Base-by-base conservation (phyloP, 176 grass and related monocot genomes). In the Rhynchospora pubera region DNA sequence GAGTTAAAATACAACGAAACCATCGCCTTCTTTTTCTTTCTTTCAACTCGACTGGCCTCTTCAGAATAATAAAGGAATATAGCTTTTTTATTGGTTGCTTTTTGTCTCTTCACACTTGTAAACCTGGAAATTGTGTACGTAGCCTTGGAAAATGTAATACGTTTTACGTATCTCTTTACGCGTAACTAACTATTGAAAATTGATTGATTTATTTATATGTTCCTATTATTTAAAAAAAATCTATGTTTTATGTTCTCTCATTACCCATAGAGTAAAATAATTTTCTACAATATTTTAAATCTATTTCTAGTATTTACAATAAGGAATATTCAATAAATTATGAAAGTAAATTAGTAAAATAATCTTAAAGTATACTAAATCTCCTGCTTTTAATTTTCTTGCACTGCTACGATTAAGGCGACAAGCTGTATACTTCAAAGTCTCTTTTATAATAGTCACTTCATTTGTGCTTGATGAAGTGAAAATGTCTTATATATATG, bases 1-100 rank as follows among this genome's bases (percentile, higher is more conserved):
- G 52, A 56, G 65, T 82, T 86, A 82, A 86, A 86, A 85, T 79
- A 85, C 69, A 86, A 82, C 34, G 59, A 67, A 82, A 50, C 60
- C 57, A 65, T 82, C 70, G 32, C 83, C 56, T 44, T 50, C 15
- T 34, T 14, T 52, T 64, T 63, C 4, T 45, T 77, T 78, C 34
- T 44, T 76, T 84, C 79, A 65, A 82, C 79, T 65, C 11, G 11
- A 80, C 78, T 80, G 52, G 10, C 39, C 32, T 7, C 32, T 62
- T 45, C 19, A 47, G 19, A 48, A 70, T 10, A 73, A 73, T 6
- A 26, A 51, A 74, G 51, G 46, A 74, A 74, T 74, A 26, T 52
- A 73, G 44, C 46, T 26, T 50, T 74, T 74, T 65, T 26, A 75
- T 75, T 45, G 48, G 24, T 76, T 76, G 69, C 24, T n/a, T 51